phyloP scores from a whole-genome alignment of 2,329 filamentous ascomycete genomes.

The Penicillium sp. region DNA sequence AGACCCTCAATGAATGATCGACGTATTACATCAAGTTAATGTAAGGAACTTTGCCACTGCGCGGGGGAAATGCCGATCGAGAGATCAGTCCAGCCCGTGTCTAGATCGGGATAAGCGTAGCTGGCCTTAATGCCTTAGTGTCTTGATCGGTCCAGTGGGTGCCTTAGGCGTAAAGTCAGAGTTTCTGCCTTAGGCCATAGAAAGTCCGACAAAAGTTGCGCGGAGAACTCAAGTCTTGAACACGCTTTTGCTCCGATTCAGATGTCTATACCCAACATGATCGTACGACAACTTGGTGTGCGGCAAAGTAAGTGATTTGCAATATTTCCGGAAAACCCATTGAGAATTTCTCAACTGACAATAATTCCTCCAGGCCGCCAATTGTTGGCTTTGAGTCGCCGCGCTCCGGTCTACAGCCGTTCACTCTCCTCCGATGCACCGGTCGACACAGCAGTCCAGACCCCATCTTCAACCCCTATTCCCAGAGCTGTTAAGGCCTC shows the following conservation, averaged over 20 bases:
- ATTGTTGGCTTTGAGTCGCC: conserved; percentile 34
- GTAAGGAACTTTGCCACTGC: conserved; percentile 7
- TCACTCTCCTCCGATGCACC: conserved; percentile 35
- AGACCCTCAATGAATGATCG: neutral
- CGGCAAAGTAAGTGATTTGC: conserved; percentile 39
- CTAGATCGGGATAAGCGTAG: conserved; percentile 2
- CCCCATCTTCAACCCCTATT: neutral
- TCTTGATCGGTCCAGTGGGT: too few relatives aligned
- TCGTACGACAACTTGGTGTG: conserved; percentile 40
- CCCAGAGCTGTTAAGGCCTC: conserved; percentile 7
- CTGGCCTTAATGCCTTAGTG: neutral
- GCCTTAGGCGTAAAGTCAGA: neutral
- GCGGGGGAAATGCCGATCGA: neutral
- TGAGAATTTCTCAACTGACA: neutral
- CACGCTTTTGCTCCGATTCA: conserved; percentile 14
- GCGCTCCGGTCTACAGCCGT: conserved; percentile 31
- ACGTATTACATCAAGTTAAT: neutral
- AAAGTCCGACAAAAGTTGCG: conserved; percentile 40
- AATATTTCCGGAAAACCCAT: neutral
- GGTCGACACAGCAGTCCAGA: conserved; percentile 26
- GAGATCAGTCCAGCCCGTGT: neutral
- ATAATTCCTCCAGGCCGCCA: conserved; percentile 34
- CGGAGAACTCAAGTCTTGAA: conserved; percentile 24
- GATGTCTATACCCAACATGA: conserved; percentile 35
- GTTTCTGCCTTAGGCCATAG: conserved; percentile 27